Evolutionary conservation across 768 basidiomycete species (phyloP), one percentile per base, ranked within the genome.

Genomic region (Boletus edulis): DNA sequence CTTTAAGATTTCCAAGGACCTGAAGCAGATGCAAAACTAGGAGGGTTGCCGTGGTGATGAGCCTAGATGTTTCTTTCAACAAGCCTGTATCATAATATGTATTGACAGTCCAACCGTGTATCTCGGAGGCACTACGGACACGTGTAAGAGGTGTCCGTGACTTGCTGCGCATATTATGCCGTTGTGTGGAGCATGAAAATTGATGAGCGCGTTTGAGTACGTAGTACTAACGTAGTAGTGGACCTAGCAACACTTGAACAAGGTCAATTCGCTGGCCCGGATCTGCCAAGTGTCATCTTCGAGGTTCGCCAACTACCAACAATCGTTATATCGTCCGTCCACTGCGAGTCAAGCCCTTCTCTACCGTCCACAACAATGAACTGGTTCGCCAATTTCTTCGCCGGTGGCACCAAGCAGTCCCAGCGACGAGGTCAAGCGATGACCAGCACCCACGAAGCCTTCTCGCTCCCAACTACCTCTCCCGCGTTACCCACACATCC

Each of bases 371-470:
- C 63, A 55, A 61, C 64, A 54, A 91, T 91, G 89, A 83, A 84
- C 73, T 91, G 89, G 89, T 73, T 91, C 46, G 73, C 79, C 29
- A 82, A 83, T 60, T 75, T 89, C 52, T 90, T 91, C 72, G 76
- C 80, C 20, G 67, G 77, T 49, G 77, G 80, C 58, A 70, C 70
- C 46, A 67, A 76, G 24, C 77, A 80, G 64, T 78, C 76, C 57
- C 64, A 77, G 34, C 74, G 83, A 54, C 79, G 79, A 67, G 80
- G 81, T 51, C 85, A 86, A 69, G 83, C 88, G 29, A 81, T 94
- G 60, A 83, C 82, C 32, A 84, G 83, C 15, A 94, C 93, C 7
- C 83, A 88, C 66, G 92, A 94, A 69, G 92, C 94, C 58, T 95
- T 95, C 73, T 88, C 89, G 46, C 78, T 96, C 34, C 89, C 91